Evolutionary conservation across 225 moss, liverwort and hornwort species (phyloP), one percentile per base, ranked within the genome.

Genomic region (Marchantia paleacea): DNA sequence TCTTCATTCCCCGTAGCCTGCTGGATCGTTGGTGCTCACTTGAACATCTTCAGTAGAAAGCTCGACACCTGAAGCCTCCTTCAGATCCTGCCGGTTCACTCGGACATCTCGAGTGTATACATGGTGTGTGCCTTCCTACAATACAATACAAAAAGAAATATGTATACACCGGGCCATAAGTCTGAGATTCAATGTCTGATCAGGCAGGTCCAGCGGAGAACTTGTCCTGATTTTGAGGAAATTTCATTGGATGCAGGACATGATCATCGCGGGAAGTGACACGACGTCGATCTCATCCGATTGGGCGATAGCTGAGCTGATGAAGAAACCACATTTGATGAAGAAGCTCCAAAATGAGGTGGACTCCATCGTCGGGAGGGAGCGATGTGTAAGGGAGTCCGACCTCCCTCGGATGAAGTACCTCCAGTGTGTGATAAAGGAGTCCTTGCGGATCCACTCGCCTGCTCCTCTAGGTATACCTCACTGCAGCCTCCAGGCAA

Each of bases 251-350:
- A 3, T 50, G 19, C 76, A 76, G 76, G 76, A 76, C 47, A 18
- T 76, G 60, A 76, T 61, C 10, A 20, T 61, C 4, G 61, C 60
- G 12, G 76, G 76, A 1, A 76, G 31, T 3, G 76, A 61, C 8
- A 76, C 76, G 19, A 76, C 76, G 6, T 61, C 76, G 19, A 0
- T 30, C 11, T 9, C 39, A 24, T 3, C 60, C 0, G 31, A 60
- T 6, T 76, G 76, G 60, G 31, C 76, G 20, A 39, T 76, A 22
- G 60, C 60, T 16, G 76, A 76, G 31, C 76, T 76, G 16, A 76
- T 62, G 76, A 8, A 18, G 10, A 31, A 76, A 0, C 76, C 76
- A 13, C 28, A 76, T 0, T 7, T 58, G 48, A 58, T 61, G 76
- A 62, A 22, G 18, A 76, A 49, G 20, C 15, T 61, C 22, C 58